These are phyloP conservation scores for Trichoderma semiorbis DNA, from an alignment of 2,329 filamentous ascomycete genomes.

Conservation along the genomic window DNA sequence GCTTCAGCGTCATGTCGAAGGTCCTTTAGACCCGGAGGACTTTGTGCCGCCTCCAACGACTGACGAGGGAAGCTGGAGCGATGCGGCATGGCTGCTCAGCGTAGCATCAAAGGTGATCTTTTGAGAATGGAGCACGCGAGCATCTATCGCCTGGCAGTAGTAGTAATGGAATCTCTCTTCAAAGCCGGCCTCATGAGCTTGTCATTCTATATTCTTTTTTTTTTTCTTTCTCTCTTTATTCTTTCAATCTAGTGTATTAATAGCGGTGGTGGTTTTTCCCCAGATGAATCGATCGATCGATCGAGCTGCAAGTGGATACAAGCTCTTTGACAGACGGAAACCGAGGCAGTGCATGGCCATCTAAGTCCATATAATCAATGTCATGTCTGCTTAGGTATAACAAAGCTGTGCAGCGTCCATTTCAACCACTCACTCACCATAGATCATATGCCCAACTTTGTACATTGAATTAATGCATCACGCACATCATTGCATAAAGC, in stretches of 20 bases:
- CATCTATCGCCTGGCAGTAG: neutral
- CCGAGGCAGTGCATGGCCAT: neutral
- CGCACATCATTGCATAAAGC: neutral
- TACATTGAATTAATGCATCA: neutral
- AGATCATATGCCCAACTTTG: too few relatives aligned
- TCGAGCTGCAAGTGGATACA: neutral
- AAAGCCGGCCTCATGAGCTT: neutral
- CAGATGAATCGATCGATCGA: slow-evolving; percentile 8
- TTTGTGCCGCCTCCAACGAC: slow-evolving; percentile 46
- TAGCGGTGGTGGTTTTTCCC: neutral
- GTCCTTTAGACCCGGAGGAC: slow-evolving; percentile 42
- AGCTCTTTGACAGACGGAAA: neutral
- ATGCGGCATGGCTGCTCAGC: slow-evolving; percentile 65
- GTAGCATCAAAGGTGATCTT: slow-evolving; percentile 62
- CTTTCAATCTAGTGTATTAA: neutral
- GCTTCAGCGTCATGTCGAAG: slow-evolving; percentile 39
- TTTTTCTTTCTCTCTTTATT: neutral
- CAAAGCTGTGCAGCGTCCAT: neutral
- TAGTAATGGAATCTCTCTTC: neutral
- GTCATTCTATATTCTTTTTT: neutral
- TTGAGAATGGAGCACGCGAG: slow-evolving; percentile 26
- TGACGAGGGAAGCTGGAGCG: slow-evolving; percentile 61
- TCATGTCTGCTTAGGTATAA: neutral
- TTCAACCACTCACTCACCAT: neutral
- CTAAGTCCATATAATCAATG: neutral